Evolutionary conservation across 2,329 filamentous ascomycete species (phyloP), one percentile per base, ranked within the genome.

Genomic region (Elsinoe necatrix): DNA sequence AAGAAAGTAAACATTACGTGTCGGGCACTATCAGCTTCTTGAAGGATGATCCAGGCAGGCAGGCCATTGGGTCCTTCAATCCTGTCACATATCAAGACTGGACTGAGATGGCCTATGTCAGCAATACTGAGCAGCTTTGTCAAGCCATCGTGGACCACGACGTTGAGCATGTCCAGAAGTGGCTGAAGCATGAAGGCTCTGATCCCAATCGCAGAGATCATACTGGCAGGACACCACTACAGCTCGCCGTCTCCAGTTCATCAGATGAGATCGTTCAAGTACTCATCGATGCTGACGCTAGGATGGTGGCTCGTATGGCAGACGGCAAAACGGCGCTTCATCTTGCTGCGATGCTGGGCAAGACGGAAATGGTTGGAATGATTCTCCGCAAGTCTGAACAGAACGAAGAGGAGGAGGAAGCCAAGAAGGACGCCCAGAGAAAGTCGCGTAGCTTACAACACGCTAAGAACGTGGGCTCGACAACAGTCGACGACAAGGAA

Each of bases 91-190:
- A 89, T 41, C 79, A 88, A 52, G 88, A 93, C 65, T 95, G 89
- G 87, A 93, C 89, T 0, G 87, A 91, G 61, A 93, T 95, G 88
- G 88, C 89, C 0, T 95, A 95, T 62, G 79, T 95, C 34, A 87
- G 88, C 9, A 87, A 90, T 62, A 91, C 87, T 1, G 83, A 82
- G 35, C 77, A 80, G 14, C 76, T 95, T 1, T 95, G 87, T 64
- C 85, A 90, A 65, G 89, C 87, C 0, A 95, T 95, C 57, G 82
- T 91, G 3, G 83, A 90, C 62, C 75, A 79, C 1, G 84, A 95
- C 67, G 63, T 85, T 2, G 83, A 87, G 35, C 79, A 82, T 60
- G 85, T 95, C 2, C 70, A 81, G 62, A 80, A 83, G 61, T 95
- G 87, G 84, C 71, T 80, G 9, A 75, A 75, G 3, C 81, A 86